Percentiles rank a stretch among this genome's conserved stretches.
Conservation (phyloP, 805 yeast species). For the Starmerella potacharoeniae region DNA sequence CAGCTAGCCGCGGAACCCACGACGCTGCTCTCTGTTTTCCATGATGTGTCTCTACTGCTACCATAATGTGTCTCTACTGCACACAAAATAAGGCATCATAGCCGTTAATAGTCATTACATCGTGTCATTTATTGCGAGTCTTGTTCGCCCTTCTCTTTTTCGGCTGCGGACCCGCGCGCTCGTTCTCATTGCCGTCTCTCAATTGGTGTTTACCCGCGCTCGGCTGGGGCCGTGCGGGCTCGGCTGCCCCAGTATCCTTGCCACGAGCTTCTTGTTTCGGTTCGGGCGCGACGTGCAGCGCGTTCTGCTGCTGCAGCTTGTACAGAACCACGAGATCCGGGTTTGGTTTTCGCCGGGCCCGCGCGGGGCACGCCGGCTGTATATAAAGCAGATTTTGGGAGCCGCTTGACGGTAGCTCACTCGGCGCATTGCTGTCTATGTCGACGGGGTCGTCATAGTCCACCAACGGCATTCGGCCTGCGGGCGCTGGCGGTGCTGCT, state of each 20-base stretch:
- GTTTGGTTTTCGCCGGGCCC: not conserved
- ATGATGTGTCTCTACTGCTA: too few species aligned
- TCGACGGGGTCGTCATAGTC: not conserved
- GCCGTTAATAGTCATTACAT: not conserved
- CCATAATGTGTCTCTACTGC: too few species aligned
- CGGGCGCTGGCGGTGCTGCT: too few species aligned
- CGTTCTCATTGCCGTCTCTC: not conserved
- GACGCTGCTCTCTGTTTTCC: too few species aligned
- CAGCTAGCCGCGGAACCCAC: not conserved
- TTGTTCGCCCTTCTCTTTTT: not conserved
- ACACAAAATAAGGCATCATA: too few species aligned
- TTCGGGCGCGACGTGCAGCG: too few species aligned
- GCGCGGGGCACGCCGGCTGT: slow-evolving; percentile 14
- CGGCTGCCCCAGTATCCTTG: too few species aligned
- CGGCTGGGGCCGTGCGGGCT: too few species aligned
- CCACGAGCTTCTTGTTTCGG: not conserved
- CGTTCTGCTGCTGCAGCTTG: slow-evolving; percentile 9
- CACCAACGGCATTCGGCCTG: not conserved
- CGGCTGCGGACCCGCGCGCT: not conserved
- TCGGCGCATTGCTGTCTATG: not conserved
- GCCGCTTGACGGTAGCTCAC: not conserved
- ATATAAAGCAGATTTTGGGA: not conserved
- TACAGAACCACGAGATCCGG: slow-evolving; percentile 13
- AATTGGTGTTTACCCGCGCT: not conserved
- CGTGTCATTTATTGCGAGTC: not conserved